Evolutionary conservation across 345 rosid species (phyloP).

Genomic region (Geranium rotundifolium): DNA sequence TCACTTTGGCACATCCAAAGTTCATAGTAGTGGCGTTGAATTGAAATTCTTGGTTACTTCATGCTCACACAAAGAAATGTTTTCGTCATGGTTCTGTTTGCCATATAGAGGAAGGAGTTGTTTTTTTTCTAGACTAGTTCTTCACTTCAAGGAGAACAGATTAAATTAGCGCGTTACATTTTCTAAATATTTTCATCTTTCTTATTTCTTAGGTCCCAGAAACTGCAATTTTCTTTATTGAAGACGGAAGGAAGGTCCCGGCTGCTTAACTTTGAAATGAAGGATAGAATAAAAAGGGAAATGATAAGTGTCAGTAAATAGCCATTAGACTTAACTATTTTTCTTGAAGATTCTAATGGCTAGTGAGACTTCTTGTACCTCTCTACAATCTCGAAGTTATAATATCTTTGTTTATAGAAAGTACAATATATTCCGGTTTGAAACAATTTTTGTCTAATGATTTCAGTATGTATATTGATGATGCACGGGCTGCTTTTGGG

Average conservation of each 20-base stretch:
- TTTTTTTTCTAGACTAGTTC: background rate
- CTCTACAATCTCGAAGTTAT: background rate
- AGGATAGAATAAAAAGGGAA: background rate
- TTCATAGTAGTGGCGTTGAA: too few relatives aligned
- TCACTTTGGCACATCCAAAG: too few relatives aligned
- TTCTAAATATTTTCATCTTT: background rate
- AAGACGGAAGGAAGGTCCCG: constrained; percentile 84
- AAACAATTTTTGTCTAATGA: background rate
- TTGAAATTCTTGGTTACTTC: too few relatives aligned
- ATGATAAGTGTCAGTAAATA: background rate
- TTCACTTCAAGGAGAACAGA: background rate
- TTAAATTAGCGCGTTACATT: background rate
- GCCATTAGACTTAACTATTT: background rate
- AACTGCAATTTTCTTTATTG: constrained; percentile 71
- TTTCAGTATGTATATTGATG: background rate
- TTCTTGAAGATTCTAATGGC: background rate
- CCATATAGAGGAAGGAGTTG: too few relatives aligned
- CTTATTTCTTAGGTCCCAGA: constrained; percentile 54
- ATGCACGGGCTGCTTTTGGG: background rate
- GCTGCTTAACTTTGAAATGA: constrained; percentile 37
- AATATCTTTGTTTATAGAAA: background rate
- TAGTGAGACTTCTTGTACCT: background rate
- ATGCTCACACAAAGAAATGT: too few relatives aligned
- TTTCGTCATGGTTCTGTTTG: too few relatives aligned
- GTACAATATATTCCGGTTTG: background rate